Conservation (phyloP, 75 land plant genomes). For the Isoetes taiwanensis region DNA sequence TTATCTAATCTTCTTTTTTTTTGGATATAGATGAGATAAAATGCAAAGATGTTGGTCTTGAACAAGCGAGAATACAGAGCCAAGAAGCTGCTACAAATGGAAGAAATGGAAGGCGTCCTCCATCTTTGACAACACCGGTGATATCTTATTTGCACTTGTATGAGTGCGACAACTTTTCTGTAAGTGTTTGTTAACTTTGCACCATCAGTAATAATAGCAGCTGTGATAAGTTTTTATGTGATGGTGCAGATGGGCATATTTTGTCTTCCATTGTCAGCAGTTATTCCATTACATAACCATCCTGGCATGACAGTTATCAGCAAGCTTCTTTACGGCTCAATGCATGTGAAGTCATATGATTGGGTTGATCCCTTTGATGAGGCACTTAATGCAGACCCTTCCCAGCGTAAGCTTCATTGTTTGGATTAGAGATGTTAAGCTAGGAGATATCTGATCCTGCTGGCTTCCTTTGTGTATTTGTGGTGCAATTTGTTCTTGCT, state of each 20-base stretch:
- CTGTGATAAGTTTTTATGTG: not conserved
- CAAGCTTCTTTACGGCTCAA: conserved; percentile 73
- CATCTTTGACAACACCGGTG: conserved; percentile 61
- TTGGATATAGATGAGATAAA: no score
- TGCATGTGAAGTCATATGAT: conserved; percentile 85
- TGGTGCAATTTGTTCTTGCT: not conserved
- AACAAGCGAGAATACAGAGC: no score
- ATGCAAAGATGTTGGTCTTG: no score
- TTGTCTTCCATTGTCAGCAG: conserved; percentile 72
- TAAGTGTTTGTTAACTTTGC: conserved; percentile 29
- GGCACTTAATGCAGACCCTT: conserved; percentile 10
- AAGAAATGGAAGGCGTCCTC: conserved; percentile 37
- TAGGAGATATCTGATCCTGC: no score
- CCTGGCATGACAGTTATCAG: conserved; percentile 94
- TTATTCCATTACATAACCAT: conserved; percentile 89
- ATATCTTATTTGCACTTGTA: conserved; percentile 69
- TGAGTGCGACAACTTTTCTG: conserved; percentile 68
- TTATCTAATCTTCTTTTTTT: no score
- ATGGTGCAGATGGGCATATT: conserved; percentile 72
- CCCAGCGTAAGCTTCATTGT: conserved; percentile 21
- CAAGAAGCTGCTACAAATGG: no score
- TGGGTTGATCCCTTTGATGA: conserved; percentile 52
- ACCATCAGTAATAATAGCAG: no score
- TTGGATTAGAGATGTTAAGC: no score
- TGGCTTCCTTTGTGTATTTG: no score